A percentile compares a stretch with the other conserved stretches of the same genome.
Evolutionary conservation across 768 basidiomycete genomes (phyloP).

Genomic region (Mrakia hoshinonis): DNA sequence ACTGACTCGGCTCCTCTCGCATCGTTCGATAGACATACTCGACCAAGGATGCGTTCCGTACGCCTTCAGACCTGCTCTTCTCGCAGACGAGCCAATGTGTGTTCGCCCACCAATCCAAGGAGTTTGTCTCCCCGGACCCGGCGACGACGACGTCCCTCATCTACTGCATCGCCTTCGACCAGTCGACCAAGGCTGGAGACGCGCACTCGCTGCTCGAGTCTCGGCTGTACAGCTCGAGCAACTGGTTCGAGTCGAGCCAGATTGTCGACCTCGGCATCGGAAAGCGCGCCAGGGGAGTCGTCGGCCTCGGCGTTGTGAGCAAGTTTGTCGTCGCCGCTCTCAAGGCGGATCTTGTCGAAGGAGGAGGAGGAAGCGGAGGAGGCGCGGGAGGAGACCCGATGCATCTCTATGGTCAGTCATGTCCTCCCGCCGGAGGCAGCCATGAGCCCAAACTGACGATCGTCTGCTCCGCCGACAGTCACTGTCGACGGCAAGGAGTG

Average conservation of each 20-base stretch:
- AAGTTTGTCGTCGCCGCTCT: conserved; percentile 88
- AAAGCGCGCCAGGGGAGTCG: conserved; percentile 76
- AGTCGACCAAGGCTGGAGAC: conserved; percentile 37
- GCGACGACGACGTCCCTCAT: conserved; percentile 56
- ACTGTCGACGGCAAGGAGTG: conserved; percentile 72
- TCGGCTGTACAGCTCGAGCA: conserved; percentile 70
- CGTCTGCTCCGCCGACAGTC: conserved; percentile 48
- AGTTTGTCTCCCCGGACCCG: conserved; percentile 63
- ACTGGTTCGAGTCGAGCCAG: conserved; percentile 62
- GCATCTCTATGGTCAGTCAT: conserved; percentile 31
- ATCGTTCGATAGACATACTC: conserved; percentile 56
- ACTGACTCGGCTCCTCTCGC: too few relatives aligned
- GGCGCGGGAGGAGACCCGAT: conserved; percentile 37
- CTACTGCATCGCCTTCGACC: conserved; percentile 83
- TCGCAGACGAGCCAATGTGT: conserved; percentile 67
- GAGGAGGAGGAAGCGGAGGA: conserved; percentile 41
- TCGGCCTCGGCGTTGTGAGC: conserved; percentile 83
- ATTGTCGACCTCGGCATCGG: conserved; percentile 73
- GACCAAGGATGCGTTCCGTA: conserved; percentile 72
- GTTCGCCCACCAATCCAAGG: conserved; percentile 77
- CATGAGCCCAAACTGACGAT: background rate
- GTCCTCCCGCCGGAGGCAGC: too few relatives aligned
- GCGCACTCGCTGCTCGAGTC: conserved; percentile 47
- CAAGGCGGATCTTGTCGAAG: conserved; percentile 49
- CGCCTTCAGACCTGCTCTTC: conserved; percentile 54